Base-by-base conservation (phyloP, 2,329 filamentous ascomycete genomes). In the Cyclaneusma minus region DNA sequence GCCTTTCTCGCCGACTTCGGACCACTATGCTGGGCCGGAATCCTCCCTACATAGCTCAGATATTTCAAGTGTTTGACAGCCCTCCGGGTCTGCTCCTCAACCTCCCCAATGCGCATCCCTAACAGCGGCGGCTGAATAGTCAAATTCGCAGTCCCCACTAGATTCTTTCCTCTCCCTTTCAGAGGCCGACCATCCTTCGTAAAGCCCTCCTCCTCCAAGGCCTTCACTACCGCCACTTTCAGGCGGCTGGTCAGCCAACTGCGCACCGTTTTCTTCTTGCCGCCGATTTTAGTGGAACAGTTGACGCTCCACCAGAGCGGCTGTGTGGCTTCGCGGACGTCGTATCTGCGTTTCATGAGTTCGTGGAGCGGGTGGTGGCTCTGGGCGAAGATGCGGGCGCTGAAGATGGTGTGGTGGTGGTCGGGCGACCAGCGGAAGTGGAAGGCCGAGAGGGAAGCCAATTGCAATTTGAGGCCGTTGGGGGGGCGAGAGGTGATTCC, bases 251-350 rank as follows among this genome's bases (percentile, higher is more conserved):
- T 44, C 13, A 46, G 47, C 45, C 52, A 56, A 8, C 52, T 55
- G 12, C 66, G 50, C n/a, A 68, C 50, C 13, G 57, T 54, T 6
- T 48, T 47, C 29, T 57, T 61, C 9, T 13, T 17, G 13, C 44
- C 42, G 3, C 35, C 28, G 40, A 43, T 28, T 33, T 39, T 32
- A 27, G 45, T 34, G 24, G 21, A 31, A 30, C 44, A 27, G 30
- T 52, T 38, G 5, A 60, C 51, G 10, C 46, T 43, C 56, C 58
- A 64, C 54, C 62, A 62, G 11, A 70, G 48, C 17, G 40, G 46
- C 48, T 37, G 53, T 46, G 7, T 42, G n/a, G n/a, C n/a, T n/a
- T n/a, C n/a, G 22, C 56, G 51, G 29, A 45, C 42, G 6, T 39
- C 36, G 28, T 48, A 55, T 29, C 47, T 40, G 21, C 54, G 38